Conservation (phyloP, 352 stramenopile species). For the Sclerospora graminicola region DNA sequence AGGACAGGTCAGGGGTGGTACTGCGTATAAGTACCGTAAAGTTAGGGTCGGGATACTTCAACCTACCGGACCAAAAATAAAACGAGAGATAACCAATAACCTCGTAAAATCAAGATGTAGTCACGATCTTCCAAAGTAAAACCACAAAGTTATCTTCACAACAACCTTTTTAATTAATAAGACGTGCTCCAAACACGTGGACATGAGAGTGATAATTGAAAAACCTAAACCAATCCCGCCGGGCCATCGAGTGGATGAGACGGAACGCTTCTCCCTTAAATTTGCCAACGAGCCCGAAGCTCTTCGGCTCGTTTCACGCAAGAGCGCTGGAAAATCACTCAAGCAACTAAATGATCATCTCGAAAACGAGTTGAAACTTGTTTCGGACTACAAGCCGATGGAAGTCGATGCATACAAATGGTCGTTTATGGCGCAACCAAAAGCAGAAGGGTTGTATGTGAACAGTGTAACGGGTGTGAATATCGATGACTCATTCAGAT, state of each 20-base stretch:
- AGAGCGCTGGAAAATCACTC: constrained; percentile 45
- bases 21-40: too few relatives aligned
- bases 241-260: constrained; percentile 46
- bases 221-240: too few relatives aligned
- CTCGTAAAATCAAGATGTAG: too few relatives aligned
- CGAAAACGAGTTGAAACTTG: constrained; percentile 47
- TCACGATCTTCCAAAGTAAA: too few relatives aligned
- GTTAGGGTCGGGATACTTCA: too few relatives aligned
- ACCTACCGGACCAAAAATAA: too few relatives aligned
- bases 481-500: constrained; percentile 47
- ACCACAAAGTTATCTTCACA: too few relatives aligned
- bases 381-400: constrained; percentile 48
- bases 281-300: constrained; percentile 59
- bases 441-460: constrained; percentile 38
- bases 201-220: too few relatives aligned
- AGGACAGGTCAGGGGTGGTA: too few relatives aligned
- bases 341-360: constrained; percentile 52
- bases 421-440: constrained; percentile 39
- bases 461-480: constrained; percentile 43
- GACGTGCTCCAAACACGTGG: too few relatives aligned
- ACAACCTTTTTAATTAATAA: too few relatives aligned
- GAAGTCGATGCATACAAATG: constrained; percentile 73
- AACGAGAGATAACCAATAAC: too few relatives aligned
- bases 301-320: constrained; percentile 40
- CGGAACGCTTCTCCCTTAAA: constrained; percentile 54